A percentile compares a stretch with the other conserved stretches of the same genome.
Evolutionary conservation across 257 asterid genomes (phyloP).

Genomic region (Buddleja alternifolia): DNA sequence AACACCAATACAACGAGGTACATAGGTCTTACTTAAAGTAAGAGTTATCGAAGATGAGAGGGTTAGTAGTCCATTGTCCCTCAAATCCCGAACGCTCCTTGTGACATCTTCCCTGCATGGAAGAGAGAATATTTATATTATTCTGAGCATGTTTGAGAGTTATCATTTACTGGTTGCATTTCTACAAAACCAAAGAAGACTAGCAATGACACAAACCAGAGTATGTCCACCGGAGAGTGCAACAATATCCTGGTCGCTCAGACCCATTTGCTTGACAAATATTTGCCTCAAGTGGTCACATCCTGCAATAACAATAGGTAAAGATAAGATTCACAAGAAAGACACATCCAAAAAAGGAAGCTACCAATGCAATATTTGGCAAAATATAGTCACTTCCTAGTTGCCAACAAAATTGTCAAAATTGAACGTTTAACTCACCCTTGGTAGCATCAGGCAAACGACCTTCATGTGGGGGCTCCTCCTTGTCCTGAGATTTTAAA

Average conservation of each 20-base stretch:
- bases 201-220: slow-evolving; percentile 49
- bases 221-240: slow-evolving; percentile 94
- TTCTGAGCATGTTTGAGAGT: background rate
- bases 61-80: slow-evolving; percentile 87
- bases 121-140: background rate
- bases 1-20: background rate
- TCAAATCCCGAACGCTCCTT: slow-evolving; percentile 90
- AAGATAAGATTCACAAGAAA: background rate
- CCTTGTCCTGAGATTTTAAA: slow-evolving; percentile 57
- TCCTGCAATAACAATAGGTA: slow-evolving; percentile 48
- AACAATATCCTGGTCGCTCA: slow-evolving; percentile 75
- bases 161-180: background rate
- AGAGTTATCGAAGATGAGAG: slow-evolving; percentile 77
- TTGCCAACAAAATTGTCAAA: background rate
- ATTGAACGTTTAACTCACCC: slow-evolving; percentile 48
- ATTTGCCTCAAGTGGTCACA: slow-evolving; percentile 84
- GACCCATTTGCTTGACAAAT: slow-evolving; percentile 85
- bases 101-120: slow-evolving; percentile 80
- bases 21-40: slow-evolving; percentile 60
- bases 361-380: background rate
- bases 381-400: too few species aligned
- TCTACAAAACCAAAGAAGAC: background rate
- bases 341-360: background rate
- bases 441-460: slow-evolving; percentile 83
- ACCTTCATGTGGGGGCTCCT: slow-evolving; percentile 76